A percentile compares a stretch with the other conserved stretches of the same genome.
phyloP scores from a whole-genome alignment of 1,139 yeast genomes.

The Sugiyamaella neomexicana region DNA sequence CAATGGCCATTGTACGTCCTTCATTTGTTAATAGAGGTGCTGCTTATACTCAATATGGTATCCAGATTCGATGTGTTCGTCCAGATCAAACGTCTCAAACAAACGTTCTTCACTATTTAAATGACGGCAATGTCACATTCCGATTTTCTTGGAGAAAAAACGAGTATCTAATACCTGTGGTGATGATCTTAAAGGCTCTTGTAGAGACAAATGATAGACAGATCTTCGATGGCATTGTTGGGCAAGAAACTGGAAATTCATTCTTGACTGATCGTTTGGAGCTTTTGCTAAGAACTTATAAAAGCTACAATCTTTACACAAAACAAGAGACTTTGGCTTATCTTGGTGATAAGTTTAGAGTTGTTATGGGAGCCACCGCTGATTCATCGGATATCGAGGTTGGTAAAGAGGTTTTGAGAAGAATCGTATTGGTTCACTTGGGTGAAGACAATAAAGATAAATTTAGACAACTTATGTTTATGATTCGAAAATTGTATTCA shows the following conservation, averaged over 20 bases:
- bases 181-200: slow-evolving; percentile 88
- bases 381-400: slow-evolving; percentile 88
- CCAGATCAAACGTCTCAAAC: slow-evolving; percentile 98
- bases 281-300: slow-evolving; percentile 82
- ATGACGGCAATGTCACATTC: slow-evolving; percentile 94
- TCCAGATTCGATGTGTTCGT: slow-evolving; percentile 90
- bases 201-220: slow-evolving; percentile 91
- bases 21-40: slow-evolving; percentile 94
- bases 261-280: slow-evolving; percentile 98
- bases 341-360: slow-evolving; percentile 93
- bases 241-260: slow-evolving; percentile 81
- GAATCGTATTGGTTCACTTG: slow-evolving; percentile 89
- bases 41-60: slow-evolving; percentile 83
- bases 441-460: slow-evolving; percentile 65
- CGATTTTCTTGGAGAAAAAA: slow-evolving; percentile 96
- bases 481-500: slow-evolving; percentile 93
- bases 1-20: slow-evolving; percentile 96
- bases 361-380: slow-evolving; percentile 85
- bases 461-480: slow-evolving; percentile 81
- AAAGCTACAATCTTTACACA: slow-evolving; percentile 72
- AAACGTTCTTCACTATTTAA: slow-evolving; percentile 89
- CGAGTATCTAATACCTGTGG: slow-evolving; percentile 90
- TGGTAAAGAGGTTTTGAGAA: slow-evolving; percentile 76
- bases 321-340: slow-evolving; percentile 88
- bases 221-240: slow-evolving; percentile 93